Conservation (phyloP, 1,139 yeast species). For the Starmera stellimalicola region DNA sequence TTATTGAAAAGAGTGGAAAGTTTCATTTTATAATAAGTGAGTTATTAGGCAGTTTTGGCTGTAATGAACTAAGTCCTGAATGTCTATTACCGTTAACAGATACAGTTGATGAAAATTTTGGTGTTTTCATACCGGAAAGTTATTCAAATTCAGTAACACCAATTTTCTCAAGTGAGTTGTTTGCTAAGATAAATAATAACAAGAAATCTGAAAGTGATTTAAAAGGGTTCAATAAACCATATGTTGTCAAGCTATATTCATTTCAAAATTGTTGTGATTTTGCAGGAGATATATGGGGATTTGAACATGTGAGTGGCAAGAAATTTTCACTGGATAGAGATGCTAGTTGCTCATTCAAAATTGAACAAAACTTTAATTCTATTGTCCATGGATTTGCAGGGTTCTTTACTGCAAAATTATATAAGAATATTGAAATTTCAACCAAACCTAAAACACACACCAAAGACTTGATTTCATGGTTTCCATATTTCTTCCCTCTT, state of each 20-base stretch:
- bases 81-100: conserved; percentile 35
- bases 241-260: conserved; percentile 40
- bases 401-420: conserved; percentile 57
- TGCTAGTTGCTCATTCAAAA: conserved; percentile 23
- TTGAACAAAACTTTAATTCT: conserved; percentile 38
- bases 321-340: conserved; percentile 10
- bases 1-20: conserved; percentile 19
- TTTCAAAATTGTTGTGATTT: background rate
- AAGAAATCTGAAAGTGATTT: conserved; percentile 14
- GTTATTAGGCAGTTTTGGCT: conserved; percentile 82
- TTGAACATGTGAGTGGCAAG: conserved; percentile 25
- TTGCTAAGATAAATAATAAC: too few species aligned
- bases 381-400: conserved; percentile 71
- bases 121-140: conserved; percentile 51
- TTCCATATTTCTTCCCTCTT: conserved; percentile 70
- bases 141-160: conserved; percentile 60
- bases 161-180: conserved; percentile 46
- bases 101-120: conserved; percentile 14
- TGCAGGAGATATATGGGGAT: conserved; percentile 36
- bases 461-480: conserved; percentile 54
- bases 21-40: conserved; percentile 65
- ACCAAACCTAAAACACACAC: conserved; percentile 46
- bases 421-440: conserved; percentile 46
- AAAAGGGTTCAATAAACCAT: conserved; percentile 39
- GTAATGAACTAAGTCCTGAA: conserved; percentile 85